Evolutionary conservation across 2,329 filamentous ascomycete species (phyloP), one percentile per base, ranked within the genome.

Genomic region (Paecilomyces niveus): DNA sequence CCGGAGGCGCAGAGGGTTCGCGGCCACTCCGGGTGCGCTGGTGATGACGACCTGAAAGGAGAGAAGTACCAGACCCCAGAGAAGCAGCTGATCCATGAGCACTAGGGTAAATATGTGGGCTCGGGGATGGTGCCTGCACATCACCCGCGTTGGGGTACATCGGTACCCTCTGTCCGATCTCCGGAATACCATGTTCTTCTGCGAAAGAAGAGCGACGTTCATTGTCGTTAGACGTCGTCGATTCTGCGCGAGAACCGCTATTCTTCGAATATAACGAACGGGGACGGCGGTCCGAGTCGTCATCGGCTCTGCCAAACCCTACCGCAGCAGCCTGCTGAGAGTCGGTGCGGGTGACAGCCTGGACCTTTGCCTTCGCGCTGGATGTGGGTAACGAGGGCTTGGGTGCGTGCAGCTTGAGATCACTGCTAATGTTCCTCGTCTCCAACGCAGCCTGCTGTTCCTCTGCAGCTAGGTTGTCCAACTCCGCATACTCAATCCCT

Each of bases 131-230:
- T 13, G 94, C 94, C 77, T 99, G 94, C 9, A 97, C 94, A 71
- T 97, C 93, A 61, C 94, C 94, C 51, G 94, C 90, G 71, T 94
- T 85, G 56, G 88, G 89, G 70, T 94, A 89, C 90, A 99, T 94
- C 54, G 94, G 94, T 45, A 99, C 93, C 69, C 92, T 89, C 68
- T 90, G 85, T 54, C 93, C 93, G 65, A 97, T 94, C 70, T 95
- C 90, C 1, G 92, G 92, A 66, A 97, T 96, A 22, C 92, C 93
- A 57, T 92, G 87, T 63, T 94, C 89, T 53, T 93, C 89, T 18
- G 88, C 88, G 49, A 76, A 70, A 62, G 87, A 79, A 29, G 82
- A 70, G 11, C 85, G 86, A 52, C 74, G 75, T 7, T 83, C 83
- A 57, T 83, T 82, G 58, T 81, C 78, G 53, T 80, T 76, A 21